Evolutionary conservation across 257 asterid species (phyloP).

Genomic region (Leptodermis oblonga): DNA sequence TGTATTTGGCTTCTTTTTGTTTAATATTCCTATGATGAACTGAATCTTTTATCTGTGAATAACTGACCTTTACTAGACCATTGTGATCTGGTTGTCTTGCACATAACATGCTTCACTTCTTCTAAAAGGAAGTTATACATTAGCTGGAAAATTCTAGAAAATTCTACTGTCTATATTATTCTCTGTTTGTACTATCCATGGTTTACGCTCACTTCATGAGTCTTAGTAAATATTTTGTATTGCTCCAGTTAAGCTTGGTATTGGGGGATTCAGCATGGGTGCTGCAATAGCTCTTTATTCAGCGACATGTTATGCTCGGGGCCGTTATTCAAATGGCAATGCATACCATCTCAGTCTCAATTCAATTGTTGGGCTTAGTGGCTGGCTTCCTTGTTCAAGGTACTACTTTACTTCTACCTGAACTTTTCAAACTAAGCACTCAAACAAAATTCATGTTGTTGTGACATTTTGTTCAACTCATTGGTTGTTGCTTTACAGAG

Average conservation of each 20-base stretch:
- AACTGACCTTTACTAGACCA: not conserved
- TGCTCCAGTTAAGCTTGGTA: constrained; percentile 68
- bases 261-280: constrained; percentile 90
- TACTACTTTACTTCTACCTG: constrained; percentile 10
- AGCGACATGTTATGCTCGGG: constrained; percentile 58
- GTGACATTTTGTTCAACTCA: not conserved
- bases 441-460: not conserved
- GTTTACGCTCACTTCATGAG: not conserved
- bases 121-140: no score
- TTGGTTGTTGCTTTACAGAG: constrained; percentile 36
- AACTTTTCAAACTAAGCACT: not conserved
- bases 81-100: not conserved
- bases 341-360: constrained; percentile 50
- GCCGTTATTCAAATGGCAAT: constrained; percentile 48
- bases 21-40: no score
- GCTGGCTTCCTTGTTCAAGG: constrained; percentile 92
- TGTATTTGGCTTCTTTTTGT: no score
- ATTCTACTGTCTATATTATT: no score
- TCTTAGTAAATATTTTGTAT: constrained; percentile 5
- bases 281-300: constrained; percentile 85
- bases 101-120: no score
- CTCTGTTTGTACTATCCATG: no score
- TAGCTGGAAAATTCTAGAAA: no score
- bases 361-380: constrained; percentile 59
- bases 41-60: no score